Conservation (phyloP, 2,329 filamentous ascomycete genomes). For the Eurotiales sp. region DNA sequence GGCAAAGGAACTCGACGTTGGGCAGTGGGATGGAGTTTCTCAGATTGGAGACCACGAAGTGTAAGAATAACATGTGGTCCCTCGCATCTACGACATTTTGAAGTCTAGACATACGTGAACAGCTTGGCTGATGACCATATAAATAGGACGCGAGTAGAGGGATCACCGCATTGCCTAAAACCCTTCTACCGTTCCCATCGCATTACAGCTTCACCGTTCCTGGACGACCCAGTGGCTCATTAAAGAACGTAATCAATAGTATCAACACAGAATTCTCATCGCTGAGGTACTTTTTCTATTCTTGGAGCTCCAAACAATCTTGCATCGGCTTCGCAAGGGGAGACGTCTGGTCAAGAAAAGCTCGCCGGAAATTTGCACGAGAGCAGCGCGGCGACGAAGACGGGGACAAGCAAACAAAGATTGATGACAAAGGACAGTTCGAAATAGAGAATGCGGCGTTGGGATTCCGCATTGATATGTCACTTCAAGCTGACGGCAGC, state of each 20-base stretch:
- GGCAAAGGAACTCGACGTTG: slow-evolving; percentile 76
- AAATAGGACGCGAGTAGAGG: slow-evolving; percentile 32
- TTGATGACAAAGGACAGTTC: slow-evolving; percentile 18
- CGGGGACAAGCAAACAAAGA: slow-evolving; percentile 24
- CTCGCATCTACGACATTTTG: too few species aligned
- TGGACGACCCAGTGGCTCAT: slow-evolving; percentile 15
- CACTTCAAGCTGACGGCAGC: slow-evolving; percentile 35
- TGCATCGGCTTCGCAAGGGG: slow-evolving; percentile 59
- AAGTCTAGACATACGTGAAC: too few species aligned
- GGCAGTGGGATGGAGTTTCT: slow-evolving; percentile 86
- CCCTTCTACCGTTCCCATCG: slow-evolving; percentile 52
- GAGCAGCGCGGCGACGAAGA: slow-evolving; percentile 18
- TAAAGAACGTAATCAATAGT: slow-evolving; percentile 31
- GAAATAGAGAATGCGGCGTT: slow-evolving; percentile 44
- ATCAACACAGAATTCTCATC: slow-evolving; percentile 49
- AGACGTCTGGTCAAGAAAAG: slow-evolving; percentile 78
- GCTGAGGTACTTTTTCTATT: slow-evolving; percentile 63
- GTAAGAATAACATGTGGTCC: too few species aligned
- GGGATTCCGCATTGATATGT: slow-evolving; percentile 57
- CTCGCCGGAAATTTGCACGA: slow-evolving; percentile 55
- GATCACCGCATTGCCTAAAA: slow-evolving; percentile 46
- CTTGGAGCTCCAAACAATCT: slow-evolving; percentile 53
- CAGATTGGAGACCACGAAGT: slow-evolving; percentile 59
- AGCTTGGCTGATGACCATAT: not conserved
- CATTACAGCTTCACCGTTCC: slow-evolving; percentile 43